Evolutionary conservation across 2,329 filamentous ascomycete species (phyloP), one percentile per base, ranked within the genome.

Genomic region (Ophiostoma himal-ulmi): DNA sequence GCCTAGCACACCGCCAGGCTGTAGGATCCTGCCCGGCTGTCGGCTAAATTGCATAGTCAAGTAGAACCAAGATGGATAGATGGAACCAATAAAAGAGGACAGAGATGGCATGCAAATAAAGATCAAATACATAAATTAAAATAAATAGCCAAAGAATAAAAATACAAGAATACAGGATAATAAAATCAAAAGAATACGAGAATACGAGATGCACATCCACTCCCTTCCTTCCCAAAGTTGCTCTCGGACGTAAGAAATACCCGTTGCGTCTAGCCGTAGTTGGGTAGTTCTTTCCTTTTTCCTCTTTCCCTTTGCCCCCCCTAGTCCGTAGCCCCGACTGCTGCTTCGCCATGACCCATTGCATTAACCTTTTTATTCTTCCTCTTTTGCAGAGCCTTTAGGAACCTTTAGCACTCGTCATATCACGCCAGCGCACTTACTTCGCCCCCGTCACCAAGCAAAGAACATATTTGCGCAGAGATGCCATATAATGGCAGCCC

Each of bases 171-270:
- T 20, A 52, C 41, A 22, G 8, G n/a, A n/a, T n/a, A n/a, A n/a
- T n/a, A n/a, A n/a, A n/a, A n/a, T n/a, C n/a, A n/a, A n/a, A n/a
- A n/a, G n/a, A n/a, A n/a, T 20, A 48, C 14, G 44, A 11, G 41
- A 14, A 44, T 44, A 10, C 37, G 37, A 44, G 41, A 17, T 44
- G 14, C 17, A 30, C 10, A 17, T 3, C n/a, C 8, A 17, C 22
- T 6, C 3, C 57, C 30, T 30, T 26, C 22, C 57, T 62, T 36
- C 57, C 57, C 57, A 13, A 13, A 26, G 52, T 26, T 7, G n/a
- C 20, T 13, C 57, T 62, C 57, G 57, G 57, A 62, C 57, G 57
- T 62, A 62, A 62, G 57, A 62, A 62, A 30, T 30, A 14, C 57
- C 57, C 57, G 57, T 62, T 30, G 57, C 44, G 5, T 48, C 7